Conservation (phyloP, 2,329 filamentous ascomycete species). For the Sphaerulina musiva region DNA sequence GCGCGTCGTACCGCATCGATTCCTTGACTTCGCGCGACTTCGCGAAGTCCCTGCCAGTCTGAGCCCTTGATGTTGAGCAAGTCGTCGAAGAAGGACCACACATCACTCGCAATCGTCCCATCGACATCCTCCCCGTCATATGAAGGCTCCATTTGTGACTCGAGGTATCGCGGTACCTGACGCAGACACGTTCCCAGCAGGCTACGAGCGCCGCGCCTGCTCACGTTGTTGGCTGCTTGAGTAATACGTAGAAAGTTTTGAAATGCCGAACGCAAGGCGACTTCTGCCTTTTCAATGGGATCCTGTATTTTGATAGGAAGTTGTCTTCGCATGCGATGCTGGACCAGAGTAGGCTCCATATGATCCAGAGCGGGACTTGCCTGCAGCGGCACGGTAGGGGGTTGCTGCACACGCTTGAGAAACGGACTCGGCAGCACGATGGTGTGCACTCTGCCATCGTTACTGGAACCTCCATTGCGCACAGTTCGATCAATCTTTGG, state of each 20-base stretch:
- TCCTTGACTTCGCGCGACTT: conserved; percentile 39
- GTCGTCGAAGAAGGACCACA: conserved; percentile 38
- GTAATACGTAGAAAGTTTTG: conserved; percentile 1
- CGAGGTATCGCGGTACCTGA: conserved; percentile 38
- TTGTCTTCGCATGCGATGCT: not conserved
- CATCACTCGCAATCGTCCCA: conserved; percentile 27
- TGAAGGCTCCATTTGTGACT: conserved; percentile 32
- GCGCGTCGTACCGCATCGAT: conserved; percentile 35
- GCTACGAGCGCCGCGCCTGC: conserved; percentile 33
- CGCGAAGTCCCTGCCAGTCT: conserved; percentile 37
- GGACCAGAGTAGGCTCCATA: not conserved
- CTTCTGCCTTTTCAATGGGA: conserved; percentile 3
- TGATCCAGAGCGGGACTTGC: not conserved
- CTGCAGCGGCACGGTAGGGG: not conserved
- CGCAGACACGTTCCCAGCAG: conserved; percentile 37
- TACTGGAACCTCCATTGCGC: not conserved
- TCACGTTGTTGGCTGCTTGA: conserved; percentile 1
- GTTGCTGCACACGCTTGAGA: conserved; percentile 6
- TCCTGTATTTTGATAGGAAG: conserved; percentile 9
- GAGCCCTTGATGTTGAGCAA: conserved; percentile 32
- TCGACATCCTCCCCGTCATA: conserved; percentile 31
- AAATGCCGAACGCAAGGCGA: conserved; percentile 2
- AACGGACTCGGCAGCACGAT: conserved; percentile 18
- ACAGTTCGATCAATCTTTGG: not conserved
- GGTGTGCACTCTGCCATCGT: not conserved